phyloP scores from a whole-genome alignment of 495 filamentous ascomycete genomes.

The Lasiosphaeris hirsuta region DNA sequence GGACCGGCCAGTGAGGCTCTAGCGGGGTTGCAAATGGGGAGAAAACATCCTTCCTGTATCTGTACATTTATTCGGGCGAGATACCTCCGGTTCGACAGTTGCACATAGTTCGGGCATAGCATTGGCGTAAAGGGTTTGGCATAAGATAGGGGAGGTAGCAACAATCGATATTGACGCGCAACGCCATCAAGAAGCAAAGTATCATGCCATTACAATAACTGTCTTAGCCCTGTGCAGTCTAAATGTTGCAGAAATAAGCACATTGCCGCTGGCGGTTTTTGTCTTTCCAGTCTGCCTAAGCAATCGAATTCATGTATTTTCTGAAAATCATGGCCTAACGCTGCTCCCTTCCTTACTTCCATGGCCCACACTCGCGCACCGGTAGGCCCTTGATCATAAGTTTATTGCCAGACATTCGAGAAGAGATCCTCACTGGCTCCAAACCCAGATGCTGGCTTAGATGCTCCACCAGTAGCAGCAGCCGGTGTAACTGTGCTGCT shows the following conservation, averaged over 20 bases:
- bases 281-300: too few species aligned
- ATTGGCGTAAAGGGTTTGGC: conserved; percentile 16
- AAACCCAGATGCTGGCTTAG: conserved; percentile 52
- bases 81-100: not conserved
- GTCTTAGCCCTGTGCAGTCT: too few species aligned
- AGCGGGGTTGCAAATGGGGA: too few species aligned
- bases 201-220: too few species aligned
- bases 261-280: too few species aligned
- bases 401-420: conserved; percentile 86
- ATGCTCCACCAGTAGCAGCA: conserved; percentile 35
- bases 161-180: not conserved
- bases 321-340: too few species aligned
- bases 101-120: conserved; percentile 16
- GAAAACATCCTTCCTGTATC: not conserved
- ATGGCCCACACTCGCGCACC: too few species aligned
- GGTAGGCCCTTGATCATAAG: not conserved
- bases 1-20: too few species aligned
- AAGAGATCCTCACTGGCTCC: conserved; percentile 79
- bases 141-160: not conserved
- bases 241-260: too few species aligned
- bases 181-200: not conserved
- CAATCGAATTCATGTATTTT: too few species aligned
- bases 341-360: too few species aligned
- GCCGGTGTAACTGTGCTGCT: conserved; percentile 51
- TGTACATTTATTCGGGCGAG: not conserved